Percentiles rank a stretch among this genome's conserved stretches.
These are phyloP conservation scores for Sordariomycetes sp. DNA, from an alignment of 2,329 filamentous ascomycete genomes.

Conservation along the genomic window DNA sequence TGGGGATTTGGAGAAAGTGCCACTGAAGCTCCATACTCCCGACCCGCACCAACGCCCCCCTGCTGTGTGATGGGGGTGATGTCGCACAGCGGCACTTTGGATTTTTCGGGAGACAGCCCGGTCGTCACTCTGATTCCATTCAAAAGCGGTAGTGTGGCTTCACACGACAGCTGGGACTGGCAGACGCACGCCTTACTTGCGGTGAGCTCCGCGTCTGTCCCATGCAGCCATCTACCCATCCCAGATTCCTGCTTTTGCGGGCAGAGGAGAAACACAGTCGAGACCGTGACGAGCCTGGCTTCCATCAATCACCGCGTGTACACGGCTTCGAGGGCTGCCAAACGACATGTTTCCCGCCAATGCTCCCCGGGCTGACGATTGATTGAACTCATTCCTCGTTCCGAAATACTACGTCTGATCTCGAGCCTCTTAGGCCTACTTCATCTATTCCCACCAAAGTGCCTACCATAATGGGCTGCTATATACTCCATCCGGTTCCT, in stretches of 20 bases:
- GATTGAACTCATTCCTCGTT: neutral
- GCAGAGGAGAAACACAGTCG: no score
- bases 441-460: neutral
- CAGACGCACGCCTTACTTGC: neutral
- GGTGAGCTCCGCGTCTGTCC: neutral
- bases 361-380: neutral
- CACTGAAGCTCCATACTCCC: neutral
- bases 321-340: neutral
- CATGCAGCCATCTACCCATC: neutral
- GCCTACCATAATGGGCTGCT: neutral
- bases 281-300: no score
- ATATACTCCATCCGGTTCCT: constrained; percentile 1
- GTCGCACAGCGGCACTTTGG: neutral
- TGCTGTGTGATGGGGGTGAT: neutral
- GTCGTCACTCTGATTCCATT: neutral
- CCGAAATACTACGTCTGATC: neutral
- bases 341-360: neutral
- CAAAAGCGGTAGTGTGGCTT: neutral
- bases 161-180: neutral
- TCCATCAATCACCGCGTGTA: neutral
- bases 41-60: neutral
- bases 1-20: neutral
- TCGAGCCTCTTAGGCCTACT: neutral
- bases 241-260: no score
- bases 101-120: neutral